Percentiles rank a stretch among this genome's conserved stretches.
Conservation (phyloP, 139 green algal genomes). For the Tetradesmus obliquus region DNA sequence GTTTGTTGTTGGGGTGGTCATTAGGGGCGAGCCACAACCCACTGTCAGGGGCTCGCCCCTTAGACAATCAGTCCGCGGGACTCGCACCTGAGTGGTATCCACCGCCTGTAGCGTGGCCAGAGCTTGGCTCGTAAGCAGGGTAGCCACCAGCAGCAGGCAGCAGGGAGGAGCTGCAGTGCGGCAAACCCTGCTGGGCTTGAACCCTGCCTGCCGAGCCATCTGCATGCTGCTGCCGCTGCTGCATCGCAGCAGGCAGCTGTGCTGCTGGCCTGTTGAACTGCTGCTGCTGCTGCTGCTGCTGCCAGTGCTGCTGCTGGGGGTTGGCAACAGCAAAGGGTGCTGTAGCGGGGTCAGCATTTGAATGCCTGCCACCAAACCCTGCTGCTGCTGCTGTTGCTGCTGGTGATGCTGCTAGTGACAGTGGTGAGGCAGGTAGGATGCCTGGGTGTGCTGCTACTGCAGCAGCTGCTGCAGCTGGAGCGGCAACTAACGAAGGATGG, state of each 20-base stretch:
- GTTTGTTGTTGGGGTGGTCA: no score
- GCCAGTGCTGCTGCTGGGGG: no score
- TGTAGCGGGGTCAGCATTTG: not conserved
- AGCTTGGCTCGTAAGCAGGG: not conserved
- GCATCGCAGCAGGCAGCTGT: not conserved
- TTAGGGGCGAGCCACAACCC: no score
- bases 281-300: not conserved
- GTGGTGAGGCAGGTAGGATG: not conserved
- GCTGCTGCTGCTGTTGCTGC: not conserved
- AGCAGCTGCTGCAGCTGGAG: not conserved
- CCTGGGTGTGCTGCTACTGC: not conserved
- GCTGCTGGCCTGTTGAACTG: not conserved
- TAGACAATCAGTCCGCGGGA: no score
- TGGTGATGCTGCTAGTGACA: not conserved
- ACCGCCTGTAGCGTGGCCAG: not conserved
- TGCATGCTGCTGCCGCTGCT: not conserved
- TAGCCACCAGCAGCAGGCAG: not conserved
- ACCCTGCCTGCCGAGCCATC: not conserved
- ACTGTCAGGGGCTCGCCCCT: no score
- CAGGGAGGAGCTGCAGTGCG: not conserved
- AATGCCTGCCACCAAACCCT: not conserved
- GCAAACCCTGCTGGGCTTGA: not conserved
- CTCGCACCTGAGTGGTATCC: not conserved
- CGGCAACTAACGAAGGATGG: no score
- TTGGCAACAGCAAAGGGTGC: not conserved